Percentiles rank a stretch among this genome's conserved stretches.
Evolutionary conservation across 2,329 filamentous ascomycete genomes (phyloP).

Genomic region (Colletotrichum horii): DNA sequence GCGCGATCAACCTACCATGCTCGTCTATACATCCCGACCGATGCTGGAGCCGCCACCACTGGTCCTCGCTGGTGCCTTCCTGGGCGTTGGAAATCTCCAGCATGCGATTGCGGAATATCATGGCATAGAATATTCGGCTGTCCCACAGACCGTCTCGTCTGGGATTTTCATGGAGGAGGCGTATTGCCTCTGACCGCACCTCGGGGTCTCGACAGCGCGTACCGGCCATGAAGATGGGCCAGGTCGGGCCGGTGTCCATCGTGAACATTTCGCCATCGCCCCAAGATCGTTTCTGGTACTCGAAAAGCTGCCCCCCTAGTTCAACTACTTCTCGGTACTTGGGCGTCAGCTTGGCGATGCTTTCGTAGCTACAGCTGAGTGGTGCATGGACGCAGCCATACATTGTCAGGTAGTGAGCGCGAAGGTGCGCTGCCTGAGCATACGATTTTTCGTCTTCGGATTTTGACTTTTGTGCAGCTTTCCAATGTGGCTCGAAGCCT

Average conservation of each 20-base stretch:
- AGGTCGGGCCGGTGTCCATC: conserved; percentile 31
- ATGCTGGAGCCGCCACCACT: conserved; percentile 23
- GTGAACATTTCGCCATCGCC: conserved; percentile 26
- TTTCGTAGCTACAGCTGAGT: conserved; percentile 25
- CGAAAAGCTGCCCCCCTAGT: conserved; percentile 26
- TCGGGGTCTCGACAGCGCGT: conserved; percentile 28
- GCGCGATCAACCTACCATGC: neutral
- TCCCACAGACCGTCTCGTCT: conserved; percentile 34
- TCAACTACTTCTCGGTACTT: conserved; percentile 30
- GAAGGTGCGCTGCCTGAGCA: conserved; percentile 26
- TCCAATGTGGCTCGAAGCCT: conserved; percentile 28
- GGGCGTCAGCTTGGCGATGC: conserved; percentile 27
- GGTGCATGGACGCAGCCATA: conserved; percentile 25
- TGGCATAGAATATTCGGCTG: conserved; percentile 23
- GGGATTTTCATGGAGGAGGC: conserved; percentile 28
- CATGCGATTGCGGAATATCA: conserved; percentile 18
- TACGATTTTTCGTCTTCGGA: conserved; percentile 25
- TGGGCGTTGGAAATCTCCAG: conserved; percentile 25
- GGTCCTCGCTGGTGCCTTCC: conserved; percentile 24
- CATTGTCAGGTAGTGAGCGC: conserved; percentile 29
- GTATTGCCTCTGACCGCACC: conserved; percentile 29
- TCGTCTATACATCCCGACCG: conserved; percentile 12
- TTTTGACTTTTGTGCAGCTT: conserved; percentile 3
- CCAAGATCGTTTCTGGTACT: conserved; percentile 12
- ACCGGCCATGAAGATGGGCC: conserved; percentile 29